phyloP scores from a whole-genome alignment of 805 yeast species.

The Candida silvatica region DNA sequence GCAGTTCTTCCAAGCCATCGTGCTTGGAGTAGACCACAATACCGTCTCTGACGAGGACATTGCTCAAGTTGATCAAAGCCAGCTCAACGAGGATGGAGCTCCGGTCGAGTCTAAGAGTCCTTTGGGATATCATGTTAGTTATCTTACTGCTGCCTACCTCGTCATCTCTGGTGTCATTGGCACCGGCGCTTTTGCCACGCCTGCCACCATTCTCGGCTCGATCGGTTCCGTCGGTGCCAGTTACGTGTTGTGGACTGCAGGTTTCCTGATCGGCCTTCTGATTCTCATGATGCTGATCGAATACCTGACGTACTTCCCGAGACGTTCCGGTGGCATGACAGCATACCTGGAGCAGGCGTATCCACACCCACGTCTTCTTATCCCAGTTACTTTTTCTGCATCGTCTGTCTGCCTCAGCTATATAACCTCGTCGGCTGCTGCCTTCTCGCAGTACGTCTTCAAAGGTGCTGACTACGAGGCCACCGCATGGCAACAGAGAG shows the following conservation, averaged over 20 bases:
- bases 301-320: conserved; percentile 32
- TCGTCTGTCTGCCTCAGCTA: conserved; percentile 72
- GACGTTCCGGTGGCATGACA: conserved; percentile 79
- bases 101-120: conserved; percentile 31
- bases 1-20: too few relatives aligned
- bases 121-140: conserved; percentile 28
- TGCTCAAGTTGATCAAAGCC: too few relatives aligned
- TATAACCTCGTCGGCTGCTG: conserved; percentile 80
- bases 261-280: conserved; percentile 30
- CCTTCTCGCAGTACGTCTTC: conserved; percentile 69
- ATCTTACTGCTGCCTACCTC: conserved; percentile 43
- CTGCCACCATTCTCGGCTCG: conserved; percentile 46
- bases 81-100: conserved; percentile 27
- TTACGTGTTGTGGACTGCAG: conserved; percentile 34
- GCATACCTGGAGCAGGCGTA: conserved; percentile 69
- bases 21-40: too few relatives aligned
- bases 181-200: conserved; percentile 70
- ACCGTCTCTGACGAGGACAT: too few relatives aligned
- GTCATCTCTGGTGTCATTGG: conserved; percentile 66
- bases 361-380: conserved; percentile 58
- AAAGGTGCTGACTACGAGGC: conserved; percentile 63
- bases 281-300: conserved; percentile 32
- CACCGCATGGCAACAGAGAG: conserved; percentile 71
- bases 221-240: conserved; percentile 36
- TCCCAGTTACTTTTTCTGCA: conserved; percentile 59